Conservation (phyloP, 140 eudicot genomes). For the Cichorium intybus region DNA sequence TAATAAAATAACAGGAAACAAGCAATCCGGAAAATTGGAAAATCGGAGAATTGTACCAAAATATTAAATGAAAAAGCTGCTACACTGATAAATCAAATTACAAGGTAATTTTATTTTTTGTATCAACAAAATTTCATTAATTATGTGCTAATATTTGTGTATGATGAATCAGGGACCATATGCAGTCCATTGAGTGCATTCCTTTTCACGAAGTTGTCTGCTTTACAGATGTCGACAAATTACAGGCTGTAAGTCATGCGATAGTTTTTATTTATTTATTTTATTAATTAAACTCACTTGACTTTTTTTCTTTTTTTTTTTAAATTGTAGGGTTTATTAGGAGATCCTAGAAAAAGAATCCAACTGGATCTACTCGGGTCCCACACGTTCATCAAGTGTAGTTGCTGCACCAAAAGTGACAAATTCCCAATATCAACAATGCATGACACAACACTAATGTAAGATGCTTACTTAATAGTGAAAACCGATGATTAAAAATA, state of each 20-base stretch:
- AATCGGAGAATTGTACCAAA: conserved; percentile 33
- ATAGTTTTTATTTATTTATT: background rate
- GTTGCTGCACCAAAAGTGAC: conserved; percentile 71
- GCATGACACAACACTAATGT: conserved; percentile 88
- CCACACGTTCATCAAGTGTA: conserved; percentile 62
- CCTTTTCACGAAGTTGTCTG: conserved; percentile 66
- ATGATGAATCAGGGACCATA: conserved; percentile 50
- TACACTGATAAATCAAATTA: conserved; percentile 42
- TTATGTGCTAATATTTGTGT: background rate
- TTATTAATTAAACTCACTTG: background rate
- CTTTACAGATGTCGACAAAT: conserved; percentile 74
- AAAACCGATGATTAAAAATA: background rate
- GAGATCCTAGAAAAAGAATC: conserved; percentile 87
- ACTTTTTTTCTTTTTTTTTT: background rate
- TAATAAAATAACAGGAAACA: conserved; percentile 49
- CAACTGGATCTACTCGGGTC: conserved; percentile 82
- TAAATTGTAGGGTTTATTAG: conserved; percentile 56
- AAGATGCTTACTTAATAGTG: conserved; percentile 33
- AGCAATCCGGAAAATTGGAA: conserved; percentile 34
- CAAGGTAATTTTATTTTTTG: conserved; percentile 41
- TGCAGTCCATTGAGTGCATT: conserved; percentile 71
- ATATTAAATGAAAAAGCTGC: conserved; percentile 57
- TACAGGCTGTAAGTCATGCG: conserved; percentile 64
- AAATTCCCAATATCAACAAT: conserved; percentile 55
- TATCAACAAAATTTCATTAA: too few relatives aligned